Evolutionary conservation across 1,139 yeast species (phyloP), one percentile per base, ranked within the genome.

Genomic region (Yamadazyma atlantica): DNA sequence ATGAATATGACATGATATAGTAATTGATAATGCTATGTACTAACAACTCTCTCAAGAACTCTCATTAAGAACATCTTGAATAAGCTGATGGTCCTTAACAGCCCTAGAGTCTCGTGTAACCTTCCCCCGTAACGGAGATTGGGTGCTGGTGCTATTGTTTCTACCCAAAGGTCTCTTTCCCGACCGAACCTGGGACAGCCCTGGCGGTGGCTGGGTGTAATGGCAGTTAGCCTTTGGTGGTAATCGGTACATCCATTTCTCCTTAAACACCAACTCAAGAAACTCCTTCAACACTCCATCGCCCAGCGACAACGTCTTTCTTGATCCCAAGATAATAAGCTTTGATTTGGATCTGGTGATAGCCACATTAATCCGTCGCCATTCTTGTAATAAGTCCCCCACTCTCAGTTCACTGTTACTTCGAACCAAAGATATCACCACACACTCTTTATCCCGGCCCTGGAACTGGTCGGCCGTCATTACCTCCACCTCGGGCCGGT

Each of bases 401-500:
- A 85, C 80, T 37, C 69, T 72, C 11, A 72, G 68, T n/a, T 76
- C 75, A 2, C 67, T 65, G 54, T 90, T 92, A 2, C 96, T 83
- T 32, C 96, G 69, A 3, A 90, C 97, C 46, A 92, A 64, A 1
- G 97, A 89, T 5, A 94, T 80, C 2, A 94, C 78, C 11, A 94
- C 80, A 51, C 96, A 83, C 36, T 89, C 94, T 57, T 89, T 92
- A 57, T 94, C 99, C 39, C 97, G 73, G 0, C 98, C 99, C 61
- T 94, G 98, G 49, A 85, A 92, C 47, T 87, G 92, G 58, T 94
- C 99, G 0, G 97, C 97, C 0, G 98, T 94, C 43, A 92, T 66
- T 18, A 87, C 73, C 50, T 92, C 97, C 28, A 92, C 64, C 0
- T 69, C 75, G 3, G 60, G 55, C 13, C 65, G 58, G 2, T 57